A percentile compares a stretch with the other conserved stretches of the same genome.
These are phyloP conservation scores for Polyrhizophydium stewartii DNA, from an alignment of 371 early-diverging fungal species.

Conservation along the genomic window DNA sequence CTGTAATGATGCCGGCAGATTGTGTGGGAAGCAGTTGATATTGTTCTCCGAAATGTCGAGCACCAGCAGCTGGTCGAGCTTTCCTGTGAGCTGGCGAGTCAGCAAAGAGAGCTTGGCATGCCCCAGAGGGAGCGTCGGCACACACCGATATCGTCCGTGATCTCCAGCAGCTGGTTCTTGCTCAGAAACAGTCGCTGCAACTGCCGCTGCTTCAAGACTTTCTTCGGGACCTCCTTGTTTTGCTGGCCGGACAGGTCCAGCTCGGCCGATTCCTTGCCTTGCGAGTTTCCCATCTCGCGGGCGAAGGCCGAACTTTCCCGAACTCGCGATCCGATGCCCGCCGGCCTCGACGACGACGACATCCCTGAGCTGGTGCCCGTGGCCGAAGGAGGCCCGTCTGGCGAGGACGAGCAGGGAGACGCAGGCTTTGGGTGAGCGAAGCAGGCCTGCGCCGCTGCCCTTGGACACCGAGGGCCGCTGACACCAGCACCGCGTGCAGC, in stretches of 20 bases:
- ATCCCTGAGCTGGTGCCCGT: not conserved
- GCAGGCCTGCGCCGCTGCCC: too few relatives aligned
- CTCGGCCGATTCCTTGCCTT: slow-evolving; percentile 20
- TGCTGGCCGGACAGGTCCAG: slow-evolving; percentile 5
- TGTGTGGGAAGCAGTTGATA: slow-evolving; percentile 37
- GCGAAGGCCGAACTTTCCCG: not conserved
- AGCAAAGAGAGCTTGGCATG: too few relatives aligned
- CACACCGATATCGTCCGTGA: slow-evolving; percentile 25
- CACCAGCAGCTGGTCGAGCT: slow-evolving; percentile 7
- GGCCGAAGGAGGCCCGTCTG: too few relatives aligned
- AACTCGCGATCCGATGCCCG: not conserved
- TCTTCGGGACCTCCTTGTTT: not conserved
- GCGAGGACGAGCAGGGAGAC: too few relatives aligned
- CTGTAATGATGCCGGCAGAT: slow-evolving; percentile 25
- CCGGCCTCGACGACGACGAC: not conserved
- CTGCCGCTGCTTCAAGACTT: not conserved
- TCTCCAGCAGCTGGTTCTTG: slow-evolving; percentile 25
- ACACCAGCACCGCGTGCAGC: too few relatives aligned
- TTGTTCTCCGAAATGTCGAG: slow-evolving; percentile 36
- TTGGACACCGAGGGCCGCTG: too few relatives aligned
- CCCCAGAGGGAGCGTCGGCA: not conserved
- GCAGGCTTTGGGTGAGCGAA: too few relatives aligned
- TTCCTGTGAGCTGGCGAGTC: too few relatives aligned
- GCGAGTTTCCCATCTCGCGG: too few relatives aligned
- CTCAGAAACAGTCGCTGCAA: slow-evolving; percentile 7